These are phyloP conservation scores for Lasiosphaeria ovina DNA, from an alignment of 495 filamentous ascomycete genomes.

Conservation along the genomic window DNA sequence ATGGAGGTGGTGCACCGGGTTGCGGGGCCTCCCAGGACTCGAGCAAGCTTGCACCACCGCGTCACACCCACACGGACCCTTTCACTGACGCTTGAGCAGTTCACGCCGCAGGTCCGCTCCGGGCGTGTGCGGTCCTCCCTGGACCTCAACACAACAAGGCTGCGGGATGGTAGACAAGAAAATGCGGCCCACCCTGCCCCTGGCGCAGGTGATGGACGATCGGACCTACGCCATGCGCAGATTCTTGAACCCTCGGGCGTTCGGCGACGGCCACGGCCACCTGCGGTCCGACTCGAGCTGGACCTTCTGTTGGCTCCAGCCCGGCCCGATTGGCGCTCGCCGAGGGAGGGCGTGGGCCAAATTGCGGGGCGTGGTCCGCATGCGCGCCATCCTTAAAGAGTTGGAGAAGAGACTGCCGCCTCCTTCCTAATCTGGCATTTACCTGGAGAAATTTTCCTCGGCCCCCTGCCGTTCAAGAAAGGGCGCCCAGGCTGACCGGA, in stretches of 20 bases:
- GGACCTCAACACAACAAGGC: no score
- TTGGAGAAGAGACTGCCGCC: conserved; percentile 4
- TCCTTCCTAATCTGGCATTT: neutral
- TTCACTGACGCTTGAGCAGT: no score
- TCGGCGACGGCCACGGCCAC: neutral
- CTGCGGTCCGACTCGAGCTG: neutral
- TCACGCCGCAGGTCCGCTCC: no score
- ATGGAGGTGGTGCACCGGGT: no score
- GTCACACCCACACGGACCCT: no score
- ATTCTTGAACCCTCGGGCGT: neutral
- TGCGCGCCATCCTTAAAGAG: neutral
- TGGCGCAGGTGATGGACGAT: neutral
- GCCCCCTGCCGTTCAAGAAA: neutral
- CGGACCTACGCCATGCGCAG: neutral
- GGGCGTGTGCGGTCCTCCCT: no score
- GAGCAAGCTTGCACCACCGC: no score
- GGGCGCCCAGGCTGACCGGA: neutral
- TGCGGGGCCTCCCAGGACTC: no score
- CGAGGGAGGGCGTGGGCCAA: neutral
- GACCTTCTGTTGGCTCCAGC: neutral
- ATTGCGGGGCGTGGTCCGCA: neutral
- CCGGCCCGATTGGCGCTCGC: neutral
- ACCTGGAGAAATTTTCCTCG: neutral
- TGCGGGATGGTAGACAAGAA: no score
- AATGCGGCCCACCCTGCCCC: no score